Base-by-base conservation (phyloP, 495 filamentous ascomycete species). In the Opeltia flavorubescens region DNA sequence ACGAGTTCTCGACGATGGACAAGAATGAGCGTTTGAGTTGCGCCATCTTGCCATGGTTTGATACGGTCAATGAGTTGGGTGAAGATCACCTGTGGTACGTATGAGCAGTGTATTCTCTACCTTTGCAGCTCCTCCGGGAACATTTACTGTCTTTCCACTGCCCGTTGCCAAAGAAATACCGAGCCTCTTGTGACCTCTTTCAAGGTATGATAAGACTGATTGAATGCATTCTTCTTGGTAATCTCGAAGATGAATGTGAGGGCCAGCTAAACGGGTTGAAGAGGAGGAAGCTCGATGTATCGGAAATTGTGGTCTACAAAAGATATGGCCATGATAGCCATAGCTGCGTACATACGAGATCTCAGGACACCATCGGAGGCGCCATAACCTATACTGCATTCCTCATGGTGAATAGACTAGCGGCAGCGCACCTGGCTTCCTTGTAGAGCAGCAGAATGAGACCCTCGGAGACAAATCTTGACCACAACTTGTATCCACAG, bases 1-100 rank as follows among this genome's bases (percentile, higher is more conserved):
- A 94, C 88, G n/a, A 99, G 80, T 63, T 98, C 91, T 30, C 80
- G 78, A 8, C 93, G 77, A 65, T 99, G 91, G 35, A 82, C 91
- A 20, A 99, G 68, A 50, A 99, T 94, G 50, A 99, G 71, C 0
- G 88, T 94, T 58, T 86, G 86, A 3, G 75, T 75, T 12, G 82
- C 80, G 44, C 60, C 52, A 27, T 71, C 59, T 36, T 69, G 64
- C n/a, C 60, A 67, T 5, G 80, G 63, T 43, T 69, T 65, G 42
- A 95, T 66, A 38, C 85, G 84, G 46, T 81, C 77, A 42, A 99
- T 95, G 8, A 99, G 71, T 51, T 94, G 86, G 5, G 89, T 96
- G 69, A 99, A 99, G 50, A 99, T 87, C 54, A 98, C 80, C 83
- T 87, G 26, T 33, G 18, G 17, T 8, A 12, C 13, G n/a, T 17